Conservation (phyloP, 2,329 filamentous ascomycete genomes). For the Trichoderma sp. region DNA sequence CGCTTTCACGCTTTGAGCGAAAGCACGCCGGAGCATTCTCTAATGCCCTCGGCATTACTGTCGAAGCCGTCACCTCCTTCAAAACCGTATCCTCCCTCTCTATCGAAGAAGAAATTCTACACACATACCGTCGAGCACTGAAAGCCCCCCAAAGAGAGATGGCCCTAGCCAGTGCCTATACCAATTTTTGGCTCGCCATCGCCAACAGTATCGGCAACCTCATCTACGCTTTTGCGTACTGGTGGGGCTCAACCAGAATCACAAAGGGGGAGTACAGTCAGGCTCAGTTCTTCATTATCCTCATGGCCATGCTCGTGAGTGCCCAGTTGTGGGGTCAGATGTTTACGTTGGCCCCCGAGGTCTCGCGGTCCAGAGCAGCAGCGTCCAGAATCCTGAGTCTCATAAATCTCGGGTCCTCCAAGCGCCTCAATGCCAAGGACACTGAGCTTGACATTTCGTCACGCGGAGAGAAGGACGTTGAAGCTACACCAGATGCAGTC, state of each 20-base stretch:
- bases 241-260: constrained; percentile 74
- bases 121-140: constrained; percentile 51
- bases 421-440: constrained; percentile 23
- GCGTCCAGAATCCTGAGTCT: constrained; percentile 55
- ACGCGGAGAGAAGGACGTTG: constrained; percentile 34
- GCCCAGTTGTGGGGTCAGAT: constrained; percentile 72
- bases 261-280: constrained; percentile 60
- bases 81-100: constrained; percentile 59
- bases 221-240: constrained; percentile 73
- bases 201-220: constrained; percentile 61
- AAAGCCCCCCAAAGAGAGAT: constrained; percentile 53
- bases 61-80: constrained; percentile 64
- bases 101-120: constrained; percentile 49
- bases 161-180: constrained; percentile 45
- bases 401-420: constrained; percentile 42
- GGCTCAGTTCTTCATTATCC: constrained; percentile 71
- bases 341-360: constrained; percentile 70
- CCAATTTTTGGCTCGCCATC: constrained; percentile 59
- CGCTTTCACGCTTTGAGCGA: constrained; percentile 59
- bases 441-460: constrained; percentile 15
- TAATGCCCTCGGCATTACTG: constrained; percentile 60
- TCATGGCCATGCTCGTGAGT: constrained; percentile 67
- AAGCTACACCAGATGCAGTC: constrained; percentile 34
- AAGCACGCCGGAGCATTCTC: constrained; percentile 63
- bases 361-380: constrained; percentile 63